Evolutionary conservation across 148 eudicot species (phyloP), one percentile per base, ranked within the genome.

Genomic region (Pouteria glomerata): DNA sequence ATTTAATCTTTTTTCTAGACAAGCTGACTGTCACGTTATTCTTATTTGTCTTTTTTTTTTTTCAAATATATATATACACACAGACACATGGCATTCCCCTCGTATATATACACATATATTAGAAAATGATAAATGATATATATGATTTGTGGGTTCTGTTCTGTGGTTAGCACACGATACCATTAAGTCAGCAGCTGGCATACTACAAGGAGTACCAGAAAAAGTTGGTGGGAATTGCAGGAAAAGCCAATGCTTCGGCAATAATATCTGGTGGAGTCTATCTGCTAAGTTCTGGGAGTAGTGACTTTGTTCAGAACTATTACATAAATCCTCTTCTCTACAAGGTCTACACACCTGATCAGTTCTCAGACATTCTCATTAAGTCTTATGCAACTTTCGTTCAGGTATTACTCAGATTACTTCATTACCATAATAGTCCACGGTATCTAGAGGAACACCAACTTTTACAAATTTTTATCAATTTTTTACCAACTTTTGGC

Each of bases 271-370:
- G 74, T 8, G 80, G 81, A 65, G 23, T 88, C 26, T 83, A 88
- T 70, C 45, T 88, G 6, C 29, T 88, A 27, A 82, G 89, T 73
- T 77, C 84, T 33, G 92, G 92, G 37, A 85, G 84, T 64, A 88
- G 92, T 72, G 92, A 88, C 78, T 88, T 88, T 83, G 73, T 85
- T 24, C 89, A 88, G 52, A 88, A 88, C 81, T 88, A 83, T 63
- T 85, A 85, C 76, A 85, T 88, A 71, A 82, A 88, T 44, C 92
- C 92, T 76, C 75, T 83, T 77, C 83, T 88, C n/a, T 78, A 77
- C 76, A 67, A 82, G 70, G 37, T 80, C 35, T 83, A 88, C 77
- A 71, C 83, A 57, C 68, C 86, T 15, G 79, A 81, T 47, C 81
- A 77, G 47, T 88, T 88, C 74, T 71, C 89, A 7, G 75, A 83